phyloP scores from a whole-genome alignment of 2,329 filamentous ascomycete genomes.

The Colletotrichum scovillei region DNA sequence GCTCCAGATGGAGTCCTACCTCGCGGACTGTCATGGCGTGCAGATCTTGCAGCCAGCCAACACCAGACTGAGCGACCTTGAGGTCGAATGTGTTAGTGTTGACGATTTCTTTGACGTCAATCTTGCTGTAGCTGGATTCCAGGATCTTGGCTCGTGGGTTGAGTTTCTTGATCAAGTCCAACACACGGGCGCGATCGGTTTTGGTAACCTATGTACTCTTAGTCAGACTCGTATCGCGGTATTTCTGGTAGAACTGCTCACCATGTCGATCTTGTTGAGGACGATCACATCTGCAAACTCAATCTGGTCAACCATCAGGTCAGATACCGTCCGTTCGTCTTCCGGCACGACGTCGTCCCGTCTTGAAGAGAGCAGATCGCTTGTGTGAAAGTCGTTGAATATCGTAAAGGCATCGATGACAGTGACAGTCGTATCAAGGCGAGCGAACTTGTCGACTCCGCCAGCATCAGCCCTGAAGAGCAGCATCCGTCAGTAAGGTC shows the following conservation, averaged over 20 bases:
- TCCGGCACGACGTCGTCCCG: slow-evolving; percentile 72
- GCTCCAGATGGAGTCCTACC: slow-evolving; percentile 45
- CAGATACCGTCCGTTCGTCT: slow-evolving; percentile 79
- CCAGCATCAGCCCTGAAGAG: slow-evolving; percentile 62
- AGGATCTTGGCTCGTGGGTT: slow-evolving; percentile 76
- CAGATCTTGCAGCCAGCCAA: slow-evolving; percentile 77
- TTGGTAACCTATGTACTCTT: slow-evolving; percentile 47
- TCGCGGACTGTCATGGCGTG: slow-evolving; percentile 74
- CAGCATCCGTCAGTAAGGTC: neutral
- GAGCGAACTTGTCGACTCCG: slow-evolving; percentile 73
- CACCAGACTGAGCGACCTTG: slow-evolving; percentile 70
- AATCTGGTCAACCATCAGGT: slow-evolving; percentile 81
- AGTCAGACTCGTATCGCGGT: neutral
- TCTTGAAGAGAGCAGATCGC: slow-evolving; percentile 73
- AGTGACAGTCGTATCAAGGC: slow-evolving; percentile 77
- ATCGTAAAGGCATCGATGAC: slow-evolving; percentile 81
- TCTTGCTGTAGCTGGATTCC: slow-evolving; percentile 67
- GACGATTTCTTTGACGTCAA: slow-evolving; percentile 72
- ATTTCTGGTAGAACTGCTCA: slow-evolving; percentile 42
- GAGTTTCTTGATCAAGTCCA: slow-evolving; percentile 67
- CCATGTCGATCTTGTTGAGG: slow-evolving; percentile 76
- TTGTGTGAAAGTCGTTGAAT: slow-evolving; percentile 77
- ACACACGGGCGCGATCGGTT: slow-evolving; percentile 57
- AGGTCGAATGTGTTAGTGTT: slow-evolving; percentile 75
- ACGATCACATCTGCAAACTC: slow-evolving; percentile 82